phyloP scores from a whole-genome alignment of 768 basidiomycete genomes.

The Termitomyces bulborhizus region DNA sequence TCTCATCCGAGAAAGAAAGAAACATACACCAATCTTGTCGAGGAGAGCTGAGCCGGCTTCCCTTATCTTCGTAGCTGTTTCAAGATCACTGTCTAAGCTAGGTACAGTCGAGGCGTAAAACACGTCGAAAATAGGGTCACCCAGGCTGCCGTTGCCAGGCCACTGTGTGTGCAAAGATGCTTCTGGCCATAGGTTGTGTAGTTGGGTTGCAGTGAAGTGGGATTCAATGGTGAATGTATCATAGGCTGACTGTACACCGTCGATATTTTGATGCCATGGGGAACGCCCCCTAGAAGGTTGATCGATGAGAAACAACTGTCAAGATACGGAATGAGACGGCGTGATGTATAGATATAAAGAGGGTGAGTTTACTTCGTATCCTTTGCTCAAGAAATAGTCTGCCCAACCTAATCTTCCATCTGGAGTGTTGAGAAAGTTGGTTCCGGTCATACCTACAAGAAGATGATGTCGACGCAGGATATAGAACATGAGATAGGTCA shows the following conservation, averaged over 20 bases:
- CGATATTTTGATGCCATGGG: slow-evolving; percentile 31
- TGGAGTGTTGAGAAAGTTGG: slow-evolving; percentile 47
- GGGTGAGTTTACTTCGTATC: slow-evolving; percentile 37
- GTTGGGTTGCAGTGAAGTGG: slow-evolving; percentile 36
- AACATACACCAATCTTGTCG: slow-evolving; percentile 41
- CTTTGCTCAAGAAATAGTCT: slow-evolving; percentile 45
- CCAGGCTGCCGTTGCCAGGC: slow-evolving; percentile 44
- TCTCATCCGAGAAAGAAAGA: not conserved
- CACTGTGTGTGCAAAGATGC: slow-evolving; percentile 43
- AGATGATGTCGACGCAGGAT: not conserved
- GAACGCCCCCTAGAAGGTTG: slow-evolving; percentile 42
- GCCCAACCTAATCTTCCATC: slow-evolving; percentile 51
- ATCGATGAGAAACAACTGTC: slow-evolving; percentile 35
- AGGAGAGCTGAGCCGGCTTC: slow-evolving; percentile 35
- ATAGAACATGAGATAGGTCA: not conserved
- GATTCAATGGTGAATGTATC: slow-evolving; percentile 28
- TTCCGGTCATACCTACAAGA: slow-evolving; percentile 41
- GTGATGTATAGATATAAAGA: slow-evolving; percentile 13
- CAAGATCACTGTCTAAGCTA: slow-evolving; percentile 26
- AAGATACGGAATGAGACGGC: slow-evolving; percentile 9
- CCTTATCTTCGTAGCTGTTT: slow-evolving; percentile 32
- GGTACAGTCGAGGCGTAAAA: slow-evolving; percentile 41
- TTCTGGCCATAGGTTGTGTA: slow-evolving; percentile 38
- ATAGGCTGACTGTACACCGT: slow-evolving; percentile 27
- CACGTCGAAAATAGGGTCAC: slow-evolving; percentile 37